A percentile compares a stretch with the other conserved stretches of the same genome.
Conservation (phyloP, 352 stramenopile species). For the Phytopythium oedochilum region DNA sequence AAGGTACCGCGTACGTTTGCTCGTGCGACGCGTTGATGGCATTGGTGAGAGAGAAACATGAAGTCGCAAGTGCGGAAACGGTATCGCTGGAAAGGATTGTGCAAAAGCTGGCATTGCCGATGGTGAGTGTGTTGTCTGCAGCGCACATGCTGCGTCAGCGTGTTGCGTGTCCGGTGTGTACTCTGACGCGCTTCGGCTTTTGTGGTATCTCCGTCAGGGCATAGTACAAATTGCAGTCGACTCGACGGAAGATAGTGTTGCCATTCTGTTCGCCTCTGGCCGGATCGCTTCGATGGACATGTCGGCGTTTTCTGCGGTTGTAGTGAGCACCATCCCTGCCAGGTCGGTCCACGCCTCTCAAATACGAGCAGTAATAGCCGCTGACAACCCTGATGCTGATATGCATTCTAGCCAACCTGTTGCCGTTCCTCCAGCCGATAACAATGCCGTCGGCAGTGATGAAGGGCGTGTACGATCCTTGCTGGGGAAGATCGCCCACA, state of each 20-base stretch:
- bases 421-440: neutral
- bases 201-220: conserved; percentile 10
- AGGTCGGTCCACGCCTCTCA: neutral
- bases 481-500: conserved; percentile 29
- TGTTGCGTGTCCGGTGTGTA: no score
- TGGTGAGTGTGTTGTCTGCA: conserved; percentile 12
- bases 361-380: neutral
- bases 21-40: conserved; percentile 5
- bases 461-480: conserved; percentile 26
- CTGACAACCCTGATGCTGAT: neutral
- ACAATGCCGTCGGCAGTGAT: neutral
- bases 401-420: neutral
- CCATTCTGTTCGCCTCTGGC: conserved; percentile 32
- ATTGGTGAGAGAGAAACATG: neutral
- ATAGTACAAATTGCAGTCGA: conserved; percentile 23
- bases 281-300: conserved; percentile 22
- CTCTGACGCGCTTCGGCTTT: neutral
- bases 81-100: neutral
- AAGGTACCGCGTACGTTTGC: conserved; percentile 20
- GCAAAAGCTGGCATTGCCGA: conserved; percentile 25
- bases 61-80: neutral
- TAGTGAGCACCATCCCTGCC: conserved; percentile 14
- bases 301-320: conserved; percentile 7
- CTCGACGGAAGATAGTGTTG: conserved; percentile 10
- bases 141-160: no score